Base-by-base conservation (phyloP, 1,284 basidiomycete species). In the Rhodotorula glutinis region DNA sequence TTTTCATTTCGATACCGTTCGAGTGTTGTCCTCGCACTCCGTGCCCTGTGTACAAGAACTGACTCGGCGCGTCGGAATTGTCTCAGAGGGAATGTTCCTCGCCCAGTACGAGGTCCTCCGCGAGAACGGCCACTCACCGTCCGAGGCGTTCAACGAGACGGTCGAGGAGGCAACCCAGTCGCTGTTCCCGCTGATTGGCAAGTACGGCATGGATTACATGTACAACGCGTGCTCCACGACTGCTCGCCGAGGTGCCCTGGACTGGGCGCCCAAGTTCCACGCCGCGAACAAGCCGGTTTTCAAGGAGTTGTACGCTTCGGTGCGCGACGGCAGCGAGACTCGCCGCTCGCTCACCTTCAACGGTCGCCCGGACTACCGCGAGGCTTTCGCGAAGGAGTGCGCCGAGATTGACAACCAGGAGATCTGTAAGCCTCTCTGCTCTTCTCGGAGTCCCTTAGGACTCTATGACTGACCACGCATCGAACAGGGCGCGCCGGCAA, bases 141-240 rank as follows among this genome's bases (percentile, higher is more conserved):
- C 94, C 53, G 95, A 99, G 82, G 95, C 92, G 68, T 98, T 99
- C 87, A 98, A 99, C 83, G 95, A 99, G 85, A 98, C 96, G 72
- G 93, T 97, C 69, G 95, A 98, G 82, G 95, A 98, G 83, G 96
- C 96, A 25, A 97, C 96, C 59, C 93, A 98, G 80, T 97, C 93
- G 63, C 88, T 99, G 74, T 98, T 92, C 85, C 95, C 96, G 69
- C 82, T 99, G 78, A 92, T 99, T 76, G 95, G 94, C 76, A 86
- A 69, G 57, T 69, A 66, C 72, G 90, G 90, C 73, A 97, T 97
- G 96, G 95, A 98, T 83, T 97, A 98, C 87, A 98, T 98, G 95
- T 98, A 76, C 76, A 77, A 69, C 57, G 69, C 73, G 29, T 98
- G 96, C 85, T 98, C 96, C 49, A 98, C 95, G 74, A 98, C 96